A percentile compares a stretch with the other conserved stretches of the same genome.
Conservation (phyloP, 202 grass and related monocot genomes). For the Eragrostis tef region DNA sequence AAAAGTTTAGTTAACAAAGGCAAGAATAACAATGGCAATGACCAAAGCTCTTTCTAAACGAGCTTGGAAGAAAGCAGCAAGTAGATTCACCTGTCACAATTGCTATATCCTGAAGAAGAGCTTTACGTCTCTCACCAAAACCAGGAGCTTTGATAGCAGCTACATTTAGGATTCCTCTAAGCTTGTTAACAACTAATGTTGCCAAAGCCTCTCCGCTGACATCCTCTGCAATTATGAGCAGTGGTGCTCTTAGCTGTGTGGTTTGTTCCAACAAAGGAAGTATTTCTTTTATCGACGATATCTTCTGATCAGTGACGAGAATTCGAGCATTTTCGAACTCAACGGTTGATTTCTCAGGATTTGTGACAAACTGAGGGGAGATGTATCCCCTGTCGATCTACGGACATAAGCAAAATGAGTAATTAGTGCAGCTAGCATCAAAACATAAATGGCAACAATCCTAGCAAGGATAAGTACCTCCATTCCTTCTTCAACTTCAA, state of each 20-base stretch:
- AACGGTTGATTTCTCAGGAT: slow-evolving; percentile 83
- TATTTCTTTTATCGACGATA: slow-evolving; percentile 90
- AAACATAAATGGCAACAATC: slow-evolving; percentile 20
- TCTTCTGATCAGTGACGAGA: slow-evolving; percentile 97
- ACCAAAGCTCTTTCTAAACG: not conserved
- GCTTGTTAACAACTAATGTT: slow-evolving; percentile 89
- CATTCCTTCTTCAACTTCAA: slow-evolving; percentile 99
- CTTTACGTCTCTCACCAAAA: slow-evolving; percentile 93
- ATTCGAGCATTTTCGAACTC: slow-evolving; percentile 95
- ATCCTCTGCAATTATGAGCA: slow-evolving; percentile 95
- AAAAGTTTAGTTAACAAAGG: slow-evolving; percentile 31
- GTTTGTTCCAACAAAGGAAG: slow-evolving; percentile 90
- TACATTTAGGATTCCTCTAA: slow-evolving; percentile 89
- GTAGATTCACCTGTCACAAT: slow-evolving; percentile 74
- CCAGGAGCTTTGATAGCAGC: slow-evolving; percentile 94
- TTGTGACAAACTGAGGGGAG: slow-evolving; percentile 91
- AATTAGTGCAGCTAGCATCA: not conserved
- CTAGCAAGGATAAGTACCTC: slow-evolving; percentile 55
- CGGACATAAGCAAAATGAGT: not conserved
- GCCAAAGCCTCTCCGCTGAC: slow-evolving; percentile 88
- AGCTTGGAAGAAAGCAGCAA: not conserved
- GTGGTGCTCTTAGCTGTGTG: slow-evolving; percentile 81
- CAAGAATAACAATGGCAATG: slow-evolving; percentile 1
- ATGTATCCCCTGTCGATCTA: slow-evolving; percentile 93
- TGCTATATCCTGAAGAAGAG: slow-evolving; percentile 93